Base-by-base conservation (phyloP, 2,329 filamentous ascomycete genomes). In the Xylariaceae sp. region DNA sequence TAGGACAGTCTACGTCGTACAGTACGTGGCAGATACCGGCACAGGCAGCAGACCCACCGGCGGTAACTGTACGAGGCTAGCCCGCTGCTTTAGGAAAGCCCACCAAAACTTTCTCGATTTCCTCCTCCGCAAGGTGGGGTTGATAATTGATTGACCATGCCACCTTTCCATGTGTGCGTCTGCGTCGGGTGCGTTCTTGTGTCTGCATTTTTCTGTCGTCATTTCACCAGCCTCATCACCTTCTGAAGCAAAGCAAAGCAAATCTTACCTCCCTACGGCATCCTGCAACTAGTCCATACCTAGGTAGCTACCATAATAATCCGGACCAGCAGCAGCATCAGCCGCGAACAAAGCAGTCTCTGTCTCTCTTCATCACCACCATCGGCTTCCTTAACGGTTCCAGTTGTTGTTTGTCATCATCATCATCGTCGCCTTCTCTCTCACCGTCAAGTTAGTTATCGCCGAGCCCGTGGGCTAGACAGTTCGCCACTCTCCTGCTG, bases 1-100 rank as follows among this genome's bases (percentile, higher is more conserved):
- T 30, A 30, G 23, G 23, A 30, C 23, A 30, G 23, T 30, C 23
- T 30, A 30, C 23, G 23, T 30, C 23, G 23, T 30, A 30, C 23
- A 30, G 23, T 30, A 30, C 23, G 23, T 30, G 13, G 10, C n/a
- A 45, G n/a, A 23, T 35, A 52, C 50, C 13, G 11, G 42, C n/a
- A n/a, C 42, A 45, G 11, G 13, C 42, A 45, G 5, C 13, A 6
- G 42, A 45, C 10, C 42, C 42, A 45, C 13, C 3, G 5, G n/a
- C 10, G 13, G 42, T 45, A n/a, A 34, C 17, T 47, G 13, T 45
- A 18, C 39, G 35, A 60, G 47, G 42, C 13, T 45, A 45, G 13
- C 58, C 58, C 60, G 60, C 62, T 59, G 62, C 62, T 64, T 60
- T 55, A 34, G 59, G 55, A 57, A 61, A 55, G 10, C 52, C 56